These are phyloP conservation scores for Rutstroemia sp. DNA, from an alignment of 2,329 filamentous ascomycete genomes.

Conservation along the genomic window DNA sequence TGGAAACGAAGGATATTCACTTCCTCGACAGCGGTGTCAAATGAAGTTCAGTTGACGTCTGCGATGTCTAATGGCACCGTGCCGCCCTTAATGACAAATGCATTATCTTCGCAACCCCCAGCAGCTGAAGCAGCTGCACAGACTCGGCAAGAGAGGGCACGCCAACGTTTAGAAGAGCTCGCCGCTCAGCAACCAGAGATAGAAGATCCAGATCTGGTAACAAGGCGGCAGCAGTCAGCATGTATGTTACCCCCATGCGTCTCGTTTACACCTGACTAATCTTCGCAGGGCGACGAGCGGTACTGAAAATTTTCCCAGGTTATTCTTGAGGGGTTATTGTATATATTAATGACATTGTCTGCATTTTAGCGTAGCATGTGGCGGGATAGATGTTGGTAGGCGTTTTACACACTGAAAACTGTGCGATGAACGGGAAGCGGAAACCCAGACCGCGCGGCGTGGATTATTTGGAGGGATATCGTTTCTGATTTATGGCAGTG, in stretches of 20 bases:
- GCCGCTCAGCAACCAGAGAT: slow-evolving; percentile 17
- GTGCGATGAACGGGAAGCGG: background rate
- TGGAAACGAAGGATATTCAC: slow-evolving; percentile 9
- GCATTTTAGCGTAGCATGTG: slow-evolving; percentile 16
- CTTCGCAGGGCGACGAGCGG: slow-evolving; percentile 17
- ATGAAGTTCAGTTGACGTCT: background rate
- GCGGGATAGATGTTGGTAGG: background rate
- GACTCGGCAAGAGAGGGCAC: slow-evolving; percentile 17
- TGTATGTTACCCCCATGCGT: slow-evolving; percentile 14
- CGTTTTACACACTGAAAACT: slow-evolving; percentile 1
- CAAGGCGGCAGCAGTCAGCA: slow-evolving; percentile 9
- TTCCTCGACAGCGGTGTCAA: background rate
- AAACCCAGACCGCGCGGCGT: background rate
- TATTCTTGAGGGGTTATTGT: slow-evolving; percentile 13
- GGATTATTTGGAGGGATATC: too few relatives aligned
- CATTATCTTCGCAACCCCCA: background rate
- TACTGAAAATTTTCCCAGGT: slow-evolving; percentile 24
- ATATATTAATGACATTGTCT: slow-evolving; percentile 5
- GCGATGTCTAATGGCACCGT: slow-evolving; percentile 12
- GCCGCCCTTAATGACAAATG: slow-evolving; percentile 11
- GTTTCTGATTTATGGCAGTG: too few relatives aligned
- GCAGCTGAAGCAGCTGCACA: background rate
- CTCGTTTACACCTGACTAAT: slow-evolving; percentile 4
- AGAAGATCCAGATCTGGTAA: slow-evolving; percentile 19
- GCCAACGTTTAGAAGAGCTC: slow-evolving; percentile 22